These are phyloP conservation scores for Auriscalpium microsporum DNA, from an alignment of 768 basidiomycete genomes.

Conservation along the genomic window DNA sequence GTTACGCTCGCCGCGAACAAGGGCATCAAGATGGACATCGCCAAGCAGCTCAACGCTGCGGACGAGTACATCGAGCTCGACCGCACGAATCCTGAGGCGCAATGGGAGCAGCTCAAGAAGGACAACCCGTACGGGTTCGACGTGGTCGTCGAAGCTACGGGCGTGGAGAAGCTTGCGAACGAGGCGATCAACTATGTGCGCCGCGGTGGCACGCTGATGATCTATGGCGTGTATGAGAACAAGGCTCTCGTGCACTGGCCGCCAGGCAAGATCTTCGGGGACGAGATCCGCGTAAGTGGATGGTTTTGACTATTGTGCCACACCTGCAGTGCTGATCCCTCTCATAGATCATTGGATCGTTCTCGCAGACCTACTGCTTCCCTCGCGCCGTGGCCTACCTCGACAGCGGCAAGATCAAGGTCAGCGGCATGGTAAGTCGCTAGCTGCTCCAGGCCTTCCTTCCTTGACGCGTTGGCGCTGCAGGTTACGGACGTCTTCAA, in stretches of 20 bases:
- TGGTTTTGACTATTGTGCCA: neutral
- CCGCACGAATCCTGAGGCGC: constrained; percentile 58
- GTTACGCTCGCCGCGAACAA: constrained; percentile 86
- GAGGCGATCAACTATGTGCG: constrained; percentile 86
- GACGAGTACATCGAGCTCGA: constrained; percentile 87
- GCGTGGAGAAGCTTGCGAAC: constrained; percentile 81
- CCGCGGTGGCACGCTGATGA: constrained; percentile 75
- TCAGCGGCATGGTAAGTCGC: constrained; percentile 65
- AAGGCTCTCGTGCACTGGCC: constrained; percentile 81
- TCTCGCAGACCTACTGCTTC: constrained; percentile 86
- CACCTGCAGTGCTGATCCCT: neutral
- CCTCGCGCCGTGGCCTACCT: constrained; percentile 85
- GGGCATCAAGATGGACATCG: constrained; percentile 85
- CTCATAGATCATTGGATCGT: constrained; percentile 77
- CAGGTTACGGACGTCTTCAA: constrained; percentile 51
- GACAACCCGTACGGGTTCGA: constrained; percentile 87
- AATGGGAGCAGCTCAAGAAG: constrained; percentile 74
- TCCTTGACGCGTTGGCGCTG: neutral
- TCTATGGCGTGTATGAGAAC: constrained; percentile 89
- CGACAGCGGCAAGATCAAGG: constrained; percentile 74
- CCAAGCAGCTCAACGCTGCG: constrained; percentile 65
- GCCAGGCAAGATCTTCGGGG: constrained; percentile 70
- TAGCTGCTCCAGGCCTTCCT: neutral
- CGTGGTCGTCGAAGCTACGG: constrained; percentile 76
- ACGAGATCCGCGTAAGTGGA: constrained; percentile 50